These are phyloP conservation scores for Eucalyptus pauciflora DNA, from an alignment of 345 rosid species.

Conservation along the genomic window DNA sequence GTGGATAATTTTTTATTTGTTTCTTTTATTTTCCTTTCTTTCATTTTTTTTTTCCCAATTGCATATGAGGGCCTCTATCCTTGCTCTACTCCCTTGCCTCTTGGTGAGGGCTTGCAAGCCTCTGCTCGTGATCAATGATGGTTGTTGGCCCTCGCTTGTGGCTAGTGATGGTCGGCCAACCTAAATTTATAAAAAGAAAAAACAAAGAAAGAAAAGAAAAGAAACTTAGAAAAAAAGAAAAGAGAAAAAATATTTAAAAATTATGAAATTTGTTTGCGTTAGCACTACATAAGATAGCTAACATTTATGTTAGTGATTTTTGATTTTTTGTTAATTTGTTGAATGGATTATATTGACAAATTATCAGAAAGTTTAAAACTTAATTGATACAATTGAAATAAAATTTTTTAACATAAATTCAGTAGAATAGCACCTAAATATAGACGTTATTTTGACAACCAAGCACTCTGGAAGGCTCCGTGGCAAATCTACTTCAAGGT, in stretches of 20 bases:
- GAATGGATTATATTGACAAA: no score
- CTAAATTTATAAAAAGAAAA: not conserved
- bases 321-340: not conserved
- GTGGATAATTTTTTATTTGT: not conserved
- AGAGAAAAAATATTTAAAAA: no score
- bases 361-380: no score
- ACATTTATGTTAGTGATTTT: not conserved
- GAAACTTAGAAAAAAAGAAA: no score
- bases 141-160: not conserved
- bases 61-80: not conserved
- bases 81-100: not conserved
- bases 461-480: not conserved
- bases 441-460: not conserved
- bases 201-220: no score
- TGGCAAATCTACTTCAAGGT: not conserved
- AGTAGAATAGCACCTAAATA: not conserved
- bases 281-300: not conserved
- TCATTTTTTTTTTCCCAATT: not conserved
- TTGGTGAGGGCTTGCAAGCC: not conserved
- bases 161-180: no score
- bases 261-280: not conserved
- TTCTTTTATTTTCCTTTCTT: rapidly evolving
- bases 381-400: no score
- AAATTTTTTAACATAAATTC: no score
- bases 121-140: not conserved